Conservation (phyloP, 2,329 filamentous ascomycete species). For the Cryphonectria carpinicola region DNA sequence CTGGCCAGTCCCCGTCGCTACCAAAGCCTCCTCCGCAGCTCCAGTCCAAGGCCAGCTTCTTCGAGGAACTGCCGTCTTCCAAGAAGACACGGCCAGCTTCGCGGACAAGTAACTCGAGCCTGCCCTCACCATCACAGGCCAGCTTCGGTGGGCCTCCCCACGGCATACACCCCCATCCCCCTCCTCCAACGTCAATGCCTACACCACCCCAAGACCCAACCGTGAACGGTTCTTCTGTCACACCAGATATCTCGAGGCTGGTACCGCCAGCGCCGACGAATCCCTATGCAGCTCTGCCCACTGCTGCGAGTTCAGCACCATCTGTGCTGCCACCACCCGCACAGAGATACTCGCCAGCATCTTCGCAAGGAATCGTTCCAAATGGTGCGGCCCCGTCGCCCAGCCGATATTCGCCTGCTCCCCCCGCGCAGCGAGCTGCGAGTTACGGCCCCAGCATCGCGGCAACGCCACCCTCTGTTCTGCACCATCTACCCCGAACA, state of each 20-base stretch:
- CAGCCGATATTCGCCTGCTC: slow-evolving; percentile 60
- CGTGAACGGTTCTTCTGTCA: slow-evolving; percentile 32
- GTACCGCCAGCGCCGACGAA: slow-evolving; percentile 57
- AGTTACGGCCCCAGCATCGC: slow-evolving; percentile 43
- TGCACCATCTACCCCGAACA: slow-evolving; percentile 65
- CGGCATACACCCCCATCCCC: slow-evolving; percentile 30
- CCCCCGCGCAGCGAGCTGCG: slow-evolving; percentile 44
- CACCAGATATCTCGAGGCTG: slow-evolving; percentile 43
- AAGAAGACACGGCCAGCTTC: slow-evolving; percentile 65
- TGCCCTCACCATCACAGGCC: slow-evolving; percentile 48
- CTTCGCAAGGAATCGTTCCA: slow-evolving; percentile 41
- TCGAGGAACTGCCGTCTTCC: slow-evolving; percentile 73
- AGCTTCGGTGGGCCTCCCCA: slow-evolving; percentile 40
- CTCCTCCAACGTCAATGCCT: slow-evolving; percentile 30
- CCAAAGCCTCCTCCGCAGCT: slow-evolving; percentile 41
- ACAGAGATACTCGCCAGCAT: slow-evolving; percentile 66
- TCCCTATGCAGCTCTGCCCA: slow-evolving; percentile 56
- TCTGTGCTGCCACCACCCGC: slow-evolving; percentile 37
- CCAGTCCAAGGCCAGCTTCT: slow-evolving; percentile 63
- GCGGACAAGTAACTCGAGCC: slow-evolving; percentile 51
- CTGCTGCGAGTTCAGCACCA: slow-evolving; percentile 33
- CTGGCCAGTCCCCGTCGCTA: slow-evolving; percentile 39
- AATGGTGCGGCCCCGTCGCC: slow-evolving; percentile 45
- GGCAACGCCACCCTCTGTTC: slow-evolving; percentile 45
- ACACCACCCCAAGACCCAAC: slow-evolving; percentile 30